Evolutionary conservation across 1,284 basidiomycete genomes (phyloP), one percentile per base, ranked within the genome.

Genomic region (Cryptococcus wingfieldii): DNA sequence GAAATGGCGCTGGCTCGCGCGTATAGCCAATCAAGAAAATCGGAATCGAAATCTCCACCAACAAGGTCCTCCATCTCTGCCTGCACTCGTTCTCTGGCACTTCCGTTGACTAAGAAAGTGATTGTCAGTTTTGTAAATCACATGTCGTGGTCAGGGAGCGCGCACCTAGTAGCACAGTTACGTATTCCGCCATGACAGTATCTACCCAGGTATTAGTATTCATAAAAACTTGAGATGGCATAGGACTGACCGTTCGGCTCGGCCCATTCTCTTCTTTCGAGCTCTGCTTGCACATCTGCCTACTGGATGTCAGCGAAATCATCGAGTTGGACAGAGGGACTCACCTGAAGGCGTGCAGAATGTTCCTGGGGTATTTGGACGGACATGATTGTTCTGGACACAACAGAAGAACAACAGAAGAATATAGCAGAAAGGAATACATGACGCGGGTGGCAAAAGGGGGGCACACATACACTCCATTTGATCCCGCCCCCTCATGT

Each of bases 141-240:
- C 16, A 10, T 42, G 37, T 28, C 46, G 25, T 28, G 42, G n/a
- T 23, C 28, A 44, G n/a, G 8, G 10, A 28, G 19, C n/a, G 58
- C 72, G 68, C 47, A 74, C 72, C 67, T 18, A 75, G 64, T 10
- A 75, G 54, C 12, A 75, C 72, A 3, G 68, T 71, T 25, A 75
- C 62, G 56, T 75, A 75, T 56, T 75, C 73, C 12, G 73, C 72
- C 73, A 75, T 75, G 48, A 75, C 73, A 56, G 61, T 63, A 54
- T 75, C 73, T 72, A 34, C 19, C 7, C 27, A 28, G n/a, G 25
- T 12, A 19, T 61, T 38, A 14, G 31, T 43, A 38, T 34, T 3
- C 42, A 46, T 44, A 31, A 50, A n/a, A n/a, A 8, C 31, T 18
- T 18, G 25, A 34, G 1, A 9, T 2, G 5, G 12, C 8, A 16